Percentiles rank a stretch among this genome's conserved stretches.
Conservation (phyloP, 257 asterid genomes). For the Verbascum thapsus region DNA sequence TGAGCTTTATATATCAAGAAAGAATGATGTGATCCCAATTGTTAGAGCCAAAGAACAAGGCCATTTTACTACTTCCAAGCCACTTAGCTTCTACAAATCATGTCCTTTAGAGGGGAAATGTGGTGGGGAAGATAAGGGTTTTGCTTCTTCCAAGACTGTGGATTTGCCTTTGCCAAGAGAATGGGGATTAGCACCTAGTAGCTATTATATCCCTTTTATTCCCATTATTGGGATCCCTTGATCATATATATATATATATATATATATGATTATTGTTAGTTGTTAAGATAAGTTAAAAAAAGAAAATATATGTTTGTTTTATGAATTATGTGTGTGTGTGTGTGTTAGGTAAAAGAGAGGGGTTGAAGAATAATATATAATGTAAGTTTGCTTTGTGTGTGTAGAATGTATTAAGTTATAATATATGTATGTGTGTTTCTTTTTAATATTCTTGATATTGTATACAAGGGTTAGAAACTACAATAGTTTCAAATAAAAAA, state of each 20-base stretch:
- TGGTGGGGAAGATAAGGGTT: conserved; percentile 38
- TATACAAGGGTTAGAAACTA: not conserved
- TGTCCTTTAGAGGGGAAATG: conserved; percentile 57
- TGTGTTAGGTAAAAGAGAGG: conserved; percentile 17
- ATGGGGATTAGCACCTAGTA: conserved; percentile 85
- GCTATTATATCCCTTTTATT: conserved; percentile 71
- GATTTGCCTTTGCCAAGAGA: conserved; percentile 83
- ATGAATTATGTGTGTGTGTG: conserved; percentile 14
- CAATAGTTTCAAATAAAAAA: not conserved
- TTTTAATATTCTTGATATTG: not conserved
- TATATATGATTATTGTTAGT: not conserved
- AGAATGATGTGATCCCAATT: conserved; percentile 35
- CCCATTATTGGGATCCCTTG: conserved; percentile 95
- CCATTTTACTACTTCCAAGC: conserved; percentile 47
- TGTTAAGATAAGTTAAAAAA: not conserved
- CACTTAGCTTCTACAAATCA: conserved; percentile 60
- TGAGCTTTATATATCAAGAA: conserved; percentile 47
- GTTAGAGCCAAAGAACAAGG: conserved; percentile 33
- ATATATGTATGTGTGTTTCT: not conserved
- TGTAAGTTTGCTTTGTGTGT: conserved; percentile 28
- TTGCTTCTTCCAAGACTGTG: conserved; percentile 79
- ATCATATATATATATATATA: no score
- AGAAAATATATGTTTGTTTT: not conserved
- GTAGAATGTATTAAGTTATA: conserved; percentile 21
- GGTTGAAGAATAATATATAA: not conserved